Base-by-base conservation (phyloP, 805 yeast species). In the Yamadazyma nakazawae region DNA sequence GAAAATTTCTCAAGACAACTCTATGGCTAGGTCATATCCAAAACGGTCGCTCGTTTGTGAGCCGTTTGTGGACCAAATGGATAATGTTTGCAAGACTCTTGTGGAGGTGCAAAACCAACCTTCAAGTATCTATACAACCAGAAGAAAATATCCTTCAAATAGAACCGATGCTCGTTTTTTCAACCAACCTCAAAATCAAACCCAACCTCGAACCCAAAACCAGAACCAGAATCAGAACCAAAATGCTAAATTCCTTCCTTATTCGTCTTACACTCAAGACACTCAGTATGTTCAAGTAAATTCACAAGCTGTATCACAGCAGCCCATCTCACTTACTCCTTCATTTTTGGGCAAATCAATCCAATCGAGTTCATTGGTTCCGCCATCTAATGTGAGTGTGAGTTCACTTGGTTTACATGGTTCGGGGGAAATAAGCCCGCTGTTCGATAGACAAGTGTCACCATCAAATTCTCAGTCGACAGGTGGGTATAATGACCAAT, bases 41-140 rank as follows among this genome's bases (percentile, higher is more conserved):
- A 55, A 56, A 41, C 61, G 73, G 30, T 41, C 51, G 37, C 47
- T 67, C 35, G 43, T 51, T 17, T 44, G 54, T 34, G 71, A 64
- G 54, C 60, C 72, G 43, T 70, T 70, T 56, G 62, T 58, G 18
- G 52, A 54, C 49, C 75, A 70, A 51, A 36, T 61, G 40, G 74
- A 67, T 37, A 37, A 58, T 28, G 61, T 70, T 38, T 66, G 63
- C 38, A 65, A 59, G 48, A 58, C 62, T 26, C 49, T 59, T 51
- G 55, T 65, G 42, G 75, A 69, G 48, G 56, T 56, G 21, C 66
- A 66, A 47, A 58, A 59, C 52, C 71, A 66, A 52, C 72, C 74
- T 5, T 36, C 49, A 13, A 41, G 25, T 19, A 18, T 44, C 18
- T 48, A 48, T 18, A 40, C 42, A 2, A 36, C 14, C 35, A 48